Evolutionary conservation across 1,139 yeast genomes (phyloP).

Genomic region (Protomyces arabidopsidicola): DNA sequence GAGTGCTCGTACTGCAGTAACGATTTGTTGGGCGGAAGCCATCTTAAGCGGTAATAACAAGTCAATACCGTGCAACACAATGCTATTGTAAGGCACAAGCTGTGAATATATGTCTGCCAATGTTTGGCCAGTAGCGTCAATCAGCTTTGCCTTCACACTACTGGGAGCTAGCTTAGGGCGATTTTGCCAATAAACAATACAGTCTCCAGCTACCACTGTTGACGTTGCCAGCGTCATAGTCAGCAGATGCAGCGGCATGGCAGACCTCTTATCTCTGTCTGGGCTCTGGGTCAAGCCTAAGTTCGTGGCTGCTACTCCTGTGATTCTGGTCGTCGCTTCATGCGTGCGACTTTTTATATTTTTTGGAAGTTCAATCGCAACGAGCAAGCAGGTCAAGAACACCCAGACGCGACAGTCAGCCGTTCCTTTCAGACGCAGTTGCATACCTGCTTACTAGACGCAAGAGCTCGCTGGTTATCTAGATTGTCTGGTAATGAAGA

Average conservation of each 20-base stretch:
- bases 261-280: background rate
- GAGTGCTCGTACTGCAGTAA: constrained; percentile 4
- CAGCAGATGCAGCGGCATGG: constrained; percentile 12
- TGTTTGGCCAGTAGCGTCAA: constrained; percentile 17
- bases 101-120: constrained; percentile 3
- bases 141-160: background rate
- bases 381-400: background rate
- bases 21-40: constrained; percentile 4
- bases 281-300: no score
- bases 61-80: constrained; percentile 15
- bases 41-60: constrained; percentile 9
- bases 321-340: background rate
- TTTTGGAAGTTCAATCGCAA: background rate
- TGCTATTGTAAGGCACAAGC: background rate
- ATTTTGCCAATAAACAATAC: constrained; percentile 19
- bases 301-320: no score
- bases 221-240: constrained; percentile 11
- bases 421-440: background rate
- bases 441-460: no score
- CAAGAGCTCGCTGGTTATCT: background rate
- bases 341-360: background rate
- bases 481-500: constrained; percentile 1
- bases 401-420: background rate
- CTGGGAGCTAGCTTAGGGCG: constrained; percentile 2
- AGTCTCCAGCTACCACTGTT: constrained; percentile 13